Base-by-base conservation (phyloP, 139 green algal species). In the Axilococcus clingmanii region DNA sequence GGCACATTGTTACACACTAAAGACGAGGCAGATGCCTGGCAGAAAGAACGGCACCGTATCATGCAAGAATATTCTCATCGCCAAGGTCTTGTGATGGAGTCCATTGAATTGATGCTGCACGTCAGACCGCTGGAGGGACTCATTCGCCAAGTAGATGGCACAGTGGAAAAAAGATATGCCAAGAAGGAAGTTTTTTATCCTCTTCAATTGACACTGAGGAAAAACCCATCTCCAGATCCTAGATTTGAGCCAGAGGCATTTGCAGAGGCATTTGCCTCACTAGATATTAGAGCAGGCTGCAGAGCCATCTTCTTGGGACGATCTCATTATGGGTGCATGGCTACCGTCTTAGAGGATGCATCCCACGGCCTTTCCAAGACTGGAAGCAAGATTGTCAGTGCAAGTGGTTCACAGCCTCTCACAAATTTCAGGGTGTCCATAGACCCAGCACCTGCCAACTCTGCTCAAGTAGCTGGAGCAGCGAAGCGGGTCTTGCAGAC, bases 311-410 rank as follows among this genome's bases (percentile, higher is more conserved):
- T 80, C 67, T 57, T 93, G 30, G 80, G 77, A 46, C 55, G 70
- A 48, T 60, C 66, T 51, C 59, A 93, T 73, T 94, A 84, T 56
- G 87, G 87, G 36, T 83, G 68, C 55, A 30, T 84, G 36, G 82
- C 68, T 22, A 87, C 64, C 0, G 63, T 95, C 8, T 55, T 89
- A 48, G 60, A 65, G 5, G 48, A 74, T 40, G 65, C 68, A 0
- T 66, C 58, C 16, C 20, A 54, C 17, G 67, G 75, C 42, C 51
- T 66, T 51, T n/a, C 51, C 12, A 34, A 7, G 20, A 35, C 7
- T 15, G 46, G 46, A 25, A n/a, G n/a, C n/a, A n/a, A n/a, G n/a
- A n/a, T n/a, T n/a, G 34, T 47, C 41, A 34, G 16, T 35, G 19
- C n/a, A 32, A 36, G 35, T 36, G 46, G 55, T 35, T 24, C n/a